A percentile compares a stretch with the other conserved stretches of the same genome.
Evolutionary conservation across 2,329 filamentous ascomycete genomes (phyloP).

Genomic region (Scedosporium minutisporum): DNA sequence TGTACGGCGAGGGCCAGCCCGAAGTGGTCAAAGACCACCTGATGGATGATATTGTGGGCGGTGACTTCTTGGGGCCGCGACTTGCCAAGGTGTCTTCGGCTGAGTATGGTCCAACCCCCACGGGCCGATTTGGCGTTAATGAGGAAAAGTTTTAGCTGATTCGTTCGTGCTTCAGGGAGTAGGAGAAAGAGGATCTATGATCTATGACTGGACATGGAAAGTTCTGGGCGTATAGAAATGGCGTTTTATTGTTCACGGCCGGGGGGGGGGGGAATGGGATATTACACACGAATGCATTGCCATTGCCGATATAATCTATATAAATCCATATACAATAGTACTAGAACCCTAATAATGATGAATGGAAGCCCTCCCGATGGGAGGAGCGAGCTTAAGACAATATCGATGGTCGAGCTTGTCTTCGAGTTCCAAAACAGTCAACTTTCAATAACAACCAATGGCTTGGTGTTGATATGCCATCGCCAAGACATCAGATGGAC

Average conservation of each 20-base stretch:
- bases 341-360: too few relatives aligned
- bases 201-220: not conserved
- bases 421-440: not conserved
- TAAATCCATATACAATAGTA: too few relatives aligned
- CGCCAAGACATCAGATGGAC: not conserved
- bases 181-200: not conserved
- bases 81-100: slow-evolving; percentile 5
- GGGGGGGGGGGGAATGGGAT: too few relatives aligned
- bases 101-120: not conserved
- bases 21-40: slow-evolving; percentile 8
- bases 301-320: too few relatives aligned
- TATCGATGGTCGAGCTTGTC: too few relatives aligned
- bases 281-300: too few relatives aligned
- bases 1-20: slow-evolving; percentile 49
- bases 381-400: too few relatives aligned
- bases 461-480: not conserved
- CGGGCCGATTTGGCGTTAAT: not conserved
- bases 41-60: not conserved
- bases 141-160: slow-evolving; percentile 1
- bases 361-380: too few relatives aligned
- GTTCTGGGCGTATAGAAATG: not conserved
- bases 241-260: too few relatives aligned
- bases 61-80: not conserved
- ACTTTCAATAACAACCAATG: not conserved
- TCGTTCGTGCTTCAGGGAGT: not conserved